Evolutionary conservation across 306 rosid genomes (phyloP), one percentile per base, ranked within the genome.

Genomic region (Citrullus amarus): DNA sequence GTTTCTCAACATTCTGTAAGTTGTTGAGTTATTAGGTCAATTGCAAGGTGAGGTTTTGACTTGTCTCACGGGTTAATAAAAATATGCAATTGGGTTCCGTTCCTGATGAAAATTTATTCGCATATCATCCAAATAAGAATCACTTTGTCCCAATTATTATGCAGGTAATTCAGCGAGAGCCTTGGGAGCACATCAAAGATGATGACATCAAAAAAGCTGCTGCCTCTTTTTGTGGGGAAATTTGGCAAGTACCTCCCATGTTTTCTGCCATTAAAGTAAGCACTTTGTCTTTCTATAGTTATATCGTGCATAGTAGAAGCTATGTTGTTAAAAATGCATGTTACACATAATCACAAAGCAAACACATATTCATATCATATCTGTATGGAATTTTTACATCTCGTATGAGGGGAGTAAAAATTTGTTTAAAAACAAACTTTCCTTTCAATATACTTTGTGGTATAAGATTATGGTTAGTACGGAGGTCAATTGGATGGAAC

Each of bases 181-280:
- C 97, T 55, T 95, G 98, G 98, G 98, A 95, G 84, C 97, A 95
- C 85, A 89, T 95, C 87, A 95, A 91, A 89, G 96, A 95, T 38
- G 95, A 80, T 83, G 93, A 92, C 88, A 87, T 92, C 70, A 89
- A 86, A 85, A 95, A 81, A 87, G 86, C 79, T 79, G 95, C 88
- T 68, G 79, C 86, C 14, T 84, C 97, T 76, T 95, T 94, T 83
- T 79, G 85, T 73, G 98, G 98, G 79, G 97, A 95, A 90, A 92
- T 89, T 79, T 95, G 97, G 98, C 98, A 95, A 88, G 97, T 95
- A 66, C 98, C 98, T 79, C 98, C 98, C 25, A 95, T 95, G 97
- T 95, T 95, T 84, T 95, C 98, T 73, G 98, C 98, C 80, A 91
- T 95, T 79, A 95, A 95, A 87, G 98, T 95, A 87, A 89, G 93